phyloP scores from a whole-genome alignment of 2,329 filamentous ascomycete genomes.

The Paecilomyces dactylethromorphus region DNA sequence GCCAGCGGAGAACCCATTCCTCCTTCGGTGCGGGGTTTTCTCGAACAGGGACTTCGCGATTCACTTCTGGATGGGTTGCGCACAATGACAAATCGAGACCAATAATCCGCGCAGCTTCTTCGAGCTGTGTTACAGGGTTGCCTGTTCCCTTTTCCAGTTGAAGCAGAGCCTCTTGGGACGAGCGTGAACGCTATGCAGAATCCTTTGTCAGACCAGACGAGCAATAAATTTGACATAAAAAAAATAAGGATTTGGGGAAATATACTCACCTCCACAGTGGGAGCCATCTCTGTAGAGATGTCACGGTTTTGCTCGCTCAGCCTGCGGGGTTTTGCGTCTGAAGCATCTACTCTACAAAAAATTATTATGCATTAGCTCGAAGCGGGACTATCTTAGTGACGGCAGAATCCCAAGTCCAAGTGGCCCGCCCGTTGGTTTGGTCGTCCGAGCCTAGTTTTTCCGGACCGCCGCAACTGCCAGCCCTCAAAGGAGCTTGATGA shows the following conservation, averaged over 20 bases:
- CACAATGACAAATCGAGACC: constrained; percentile 30
- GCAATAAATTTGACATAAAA: neutral
- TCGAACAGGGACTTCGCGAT: constrained; percentile 14
- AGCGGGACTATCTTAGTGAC: constrained; percentile 8
- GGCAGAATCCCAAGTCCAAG: constrained; percentile 12
- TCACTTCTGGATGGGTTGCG: constrained; percentile 23
- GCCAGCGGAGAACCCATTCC: constrained; percentile 63
- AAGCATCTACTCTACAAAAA: neutral
- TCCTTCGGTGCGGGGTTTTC: constrained; percentile 41
- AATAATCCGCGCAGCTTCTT: constrained; percentile 38
- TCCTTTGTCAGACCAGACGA: neutral
- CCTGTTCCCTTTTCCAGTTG: constrained; percentile 38
- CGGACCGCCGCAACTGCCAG: constrained; percentile 22
- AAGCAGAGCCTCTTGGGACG: constrained; percentile 38
- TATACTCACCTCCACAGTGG: constrained; percentile 28
- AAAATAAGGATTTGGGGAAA: constrained; percentile 1
- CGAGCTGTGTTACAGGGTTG: constrained; percentile 31
- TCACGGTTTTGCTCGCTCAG: neutral
- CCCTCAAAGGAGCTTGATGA: constrained; percentile 1
- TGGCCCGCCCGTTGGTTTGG: constrained; percentile 8
- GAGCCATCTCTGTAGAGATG: constrained; percentile 26
- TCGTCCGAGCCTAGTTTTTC: constrained; percentile 25
- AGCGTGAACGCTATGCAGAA: constrained; percentile 25
- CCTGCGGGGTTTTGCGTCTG: neutral
- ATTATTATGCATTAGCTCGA: neutral